Evolutionary conservation across 78 protist species (phyloP).

Genomic region (Polysphondylium violaceum): DNA sequence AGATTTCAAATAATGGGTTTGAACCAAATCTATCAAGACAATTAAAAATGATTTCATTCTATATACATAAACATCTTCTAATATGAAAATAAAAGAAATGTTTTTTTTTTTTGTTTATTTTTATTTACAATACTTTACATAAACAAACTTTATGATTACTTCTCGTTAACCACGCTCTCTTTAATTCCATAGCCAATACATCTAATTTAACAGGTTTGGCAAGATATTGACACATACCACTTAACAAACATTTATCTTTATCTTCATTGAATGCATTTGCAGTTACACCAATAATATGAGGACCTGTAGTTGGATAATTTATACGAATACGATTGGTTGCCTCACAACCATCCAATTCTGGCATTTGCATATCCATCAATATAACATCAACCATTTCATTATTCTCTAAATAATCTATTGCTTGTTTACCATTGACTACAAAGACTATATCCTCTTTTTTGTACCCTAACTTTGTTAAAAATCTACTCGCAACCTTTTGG

Average conservation of each 20-base stretch:
- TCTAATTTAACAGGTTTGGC: constrained; percentile 57
- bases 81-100: too few relatives aligned
- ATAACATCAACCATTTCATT: constrained; percentile 38
- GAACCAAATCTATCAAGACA: too few relatives aligned
- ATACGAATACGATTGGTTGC: constrained; percentile 23
- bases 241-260: constrained; percentile 49
- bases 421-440: constrained; percentile 49
- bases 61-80: too few relatives aligned
- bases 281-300: constrained; percentile 56
- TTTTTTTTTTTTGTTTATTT: constrained; percentile 8
- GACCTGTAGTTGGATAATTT: constrained; percentile 18
- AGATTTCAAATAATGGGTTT: too few relatives aligned
- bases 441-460: constrained; percentile 21
- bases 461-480: constrained; percentile 26
- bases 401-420: constrained; percentile 33
- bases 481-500: constrained; percentile 33
- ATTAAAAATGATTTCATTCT: too few relatives aligned
- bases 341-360: constrained; percentile 40
- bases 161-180: constrained; percentile 37
- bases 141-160: constrained; percentile 21
- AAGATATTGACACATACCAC: constrained; percentile 69
- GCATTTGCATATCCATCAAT: constrained; percentile 62
- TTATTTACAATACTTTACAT: constrained; percentile 28
- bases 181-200: constrained; percentile 20
- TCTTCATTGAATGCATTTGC: constrained; percentile 51